These are phyloP conservation scores for Alternaria viburni DNA, from an alignment of 2,329 filamentous ascomycete genomes.

Conservation along the genomic window DNA sequence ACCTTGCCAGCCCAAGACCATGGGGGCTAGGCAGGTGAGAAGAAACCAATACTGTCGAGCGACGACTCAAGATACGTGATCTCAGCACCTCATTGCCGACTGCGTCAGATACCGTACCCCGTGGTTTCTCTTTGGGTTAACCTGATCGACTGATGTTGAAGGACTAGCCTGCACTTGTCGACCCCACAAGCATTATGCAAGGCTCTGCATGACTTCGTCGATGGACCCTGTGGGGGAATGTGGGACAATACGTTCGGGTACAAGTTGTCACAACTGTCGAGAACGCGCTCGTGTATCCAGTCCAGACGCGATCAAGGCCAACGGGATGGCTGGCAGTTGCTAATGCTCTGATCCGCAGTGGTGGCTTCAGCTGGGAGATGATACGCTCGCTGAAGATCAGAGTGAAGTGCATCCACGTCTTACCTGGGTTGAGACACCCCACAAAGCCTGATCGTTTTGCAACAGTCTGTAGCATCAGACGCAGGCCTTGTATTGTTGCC, in stretches of 20 bases:
- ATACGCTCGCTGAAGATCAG: background rate
- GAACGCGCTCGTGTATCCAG: background rate
- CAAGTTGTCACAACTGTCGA: background rate
- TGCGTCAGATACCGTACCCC: background rate
- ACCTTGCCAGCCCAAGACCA: background rate
- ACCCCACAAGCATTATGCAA: background rate
- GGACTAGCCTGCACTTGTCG: background rate
- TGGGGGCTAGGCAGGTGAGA: background rate
- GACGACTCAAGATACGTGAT: background rate
- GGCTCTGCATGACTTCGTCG: background rate
- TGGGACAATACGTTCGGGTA: background rate
- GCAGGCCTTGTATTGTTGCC: background rate
- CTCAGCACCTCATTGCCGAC: background rate
- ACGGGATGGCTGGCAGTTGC: background rate
- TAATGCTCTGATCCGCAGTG: background rate
- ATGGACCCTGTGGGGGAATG: background rate
- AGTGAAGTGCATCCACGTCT: background rate
- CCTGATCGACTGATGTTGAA: background rate
- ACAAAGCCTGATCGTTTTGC: background rate
- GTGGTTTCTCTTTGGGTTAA: too few species aligned
- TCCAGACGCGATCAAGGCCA: background rate
- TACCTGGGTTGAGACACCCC: background rate
- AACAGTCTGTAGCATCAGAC: background rate
- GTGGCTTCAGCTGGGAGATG: background rate
- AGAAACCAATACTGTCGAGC: background rate